Percentiles rank a stretch among this genome's conserved stretches.
These are phyloP conservation scores for Hypoxylon sp. DNA, from an alignment of 2,329 filamentous ascomycete genomes.

Conservation along the genomic window DNA sequence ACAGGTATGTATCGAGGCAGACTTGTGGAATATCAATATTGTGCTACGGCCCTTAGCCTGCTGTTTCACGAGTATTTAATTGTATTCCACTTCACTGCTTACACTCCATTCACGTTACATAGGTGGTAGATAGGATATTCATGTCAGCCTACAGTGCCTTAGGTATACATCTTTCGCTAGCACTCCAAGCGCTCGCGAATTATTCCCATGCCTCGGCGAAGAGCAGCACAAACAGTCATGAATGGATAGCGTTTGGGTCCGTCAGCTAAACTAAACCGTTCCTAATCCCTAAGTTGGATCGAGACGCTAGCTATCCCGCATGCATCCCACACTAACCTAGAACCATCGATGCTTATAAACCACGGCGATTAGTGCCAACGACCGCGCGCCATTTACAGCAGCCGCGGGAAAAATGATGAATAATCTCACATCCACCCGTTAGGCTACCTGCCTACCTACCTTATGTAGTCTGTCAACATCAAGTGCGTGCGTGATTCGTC, in stretches of 20 bases:
- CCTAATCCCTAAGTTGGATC: neutral
- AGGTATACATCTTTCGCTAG: neutral
- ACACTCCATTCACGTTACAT: neutral
- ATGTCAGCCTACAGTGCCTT: neutral
- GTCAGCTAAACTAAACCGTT: neutral
- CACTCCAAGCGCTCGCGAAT: neutral
- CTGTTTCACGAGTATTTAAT: neutral
- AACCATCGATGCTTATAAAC: constrained; percentile 1
- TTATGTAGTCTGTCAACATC: too few species aligned
- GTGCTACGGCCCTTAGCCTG: neutral
- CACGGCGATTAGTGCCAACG: neutral
- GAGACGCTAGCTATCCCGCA: constrained; percentile 1
- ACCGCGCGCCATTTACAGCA: too few species aligned
- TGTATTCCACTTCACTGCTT: neutral
- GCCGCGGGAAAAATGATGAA: neutral
- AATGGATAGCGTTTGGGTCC: neutral
- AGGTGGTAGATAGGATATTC: neutral
- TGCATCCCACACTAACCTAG: neutral
- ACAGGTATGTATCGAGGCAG: neutral
- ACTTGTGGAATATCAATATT: neutral
- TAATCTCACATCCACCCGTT: neutral
- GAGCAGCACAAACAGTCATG: neutral
- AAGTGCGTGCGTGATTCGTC: neutral
- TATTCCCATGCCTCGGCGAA: neutral
- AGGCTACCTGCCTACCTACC: neutral